A percentile compares a stretch with the other conserved stretches of the same genome.
Conservation (phyloP, 768 basidiomycete genomes). For the Xerocomus brunneocitrinus region DNA sequence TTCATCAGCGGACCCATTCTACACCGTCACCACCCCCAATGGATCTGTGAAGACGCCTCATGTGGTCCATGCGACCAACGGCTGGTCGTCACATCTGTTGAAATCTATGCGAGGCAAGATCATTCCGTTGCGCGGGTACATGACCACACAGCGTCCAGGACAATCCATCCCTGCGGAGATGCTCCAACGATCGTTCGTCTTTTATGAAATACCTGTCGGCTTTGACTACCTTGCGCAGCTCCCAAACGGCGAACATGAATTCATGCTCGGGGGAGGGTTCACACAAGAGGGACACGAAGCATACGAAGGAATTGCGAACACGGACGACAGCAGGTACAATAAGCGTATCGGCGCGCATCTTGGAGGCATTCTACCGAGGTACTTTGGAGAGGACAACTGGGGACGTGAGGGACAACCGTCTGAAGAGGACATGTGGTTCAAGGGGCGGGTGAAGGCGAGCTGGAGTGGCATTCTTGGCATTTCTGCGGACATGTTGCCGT, state of each 20-base stretch:
- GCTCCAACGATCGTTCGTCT: conserved; percentile 51
- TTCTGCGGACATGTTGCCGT: conserved; percentile 58
- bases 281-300: conserved; percentile 29
- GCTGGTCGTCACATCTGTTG: conserved; percentile 71
- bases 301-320: conserved; percentile 33
- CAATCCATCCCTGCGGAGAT: conserved; percentile 28
- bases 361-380: conserved; percentile 44
- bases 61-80: conserved; percentile 84
- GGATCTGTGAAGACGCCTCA: conserved; percentile 56
- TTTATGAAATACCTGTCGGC: conserved; percentile 41
- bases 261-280: conserved; percentile 65
- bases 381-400: conserved; percentile 47
- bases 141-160: conserved; percentile 64
- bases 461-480: conserved; percentile 67
- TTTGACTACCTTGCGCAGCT: conserved; percentile 72
- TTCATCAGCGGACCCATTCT: conserved; percentile 29
- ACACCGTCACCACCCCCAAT: conserved; percentile 56
- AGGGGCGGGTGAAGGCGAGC: conserved; percentile 45
- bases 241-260: conserved; percentile 38
- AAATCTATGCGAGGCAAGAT: conserved; percentile 57
- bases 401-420: conserved; percentile 31
- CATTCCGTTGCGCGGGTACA: conserved; percentile 53
- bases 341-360: conserved; percentile 34
- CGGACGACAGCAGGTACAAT: conserved; percentile 36
- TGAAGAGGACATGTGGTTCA: conserved; percentile 29